These are phyloP conservation scores for Solanum bulbocastanum DNA, from an alignment of 257 asterid genomes.

Conservation along the genomic window DNA sequence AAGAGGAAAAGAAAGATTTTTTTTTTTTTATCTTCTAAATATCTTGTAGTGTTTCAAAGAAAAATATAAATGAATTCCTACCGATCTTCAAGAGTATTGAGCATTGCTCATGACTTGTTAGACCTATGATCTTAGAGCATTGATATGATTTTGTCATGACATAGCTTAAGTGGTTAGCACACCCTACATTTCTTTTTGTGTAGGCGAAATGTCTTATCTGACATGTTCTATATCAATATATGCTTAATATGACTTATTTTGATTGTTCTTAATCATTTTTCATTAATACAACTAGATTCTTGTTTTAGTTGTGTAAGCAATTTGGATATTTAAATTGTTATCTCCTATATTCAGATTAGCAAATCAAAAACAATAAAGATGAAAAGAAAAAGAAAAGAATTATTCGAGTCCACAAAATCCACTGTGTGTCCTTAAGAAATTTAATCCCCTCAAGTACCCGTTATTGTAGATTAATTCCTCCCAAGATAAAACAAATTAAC, in stretches of 20 bases:
- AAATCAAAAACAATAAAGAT: too few relatives aligned
- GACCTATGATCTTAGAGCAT: background rate
- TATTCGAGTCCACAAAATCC: too few relatives aligned
- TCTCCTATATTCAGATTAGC: too few relatives aligned
- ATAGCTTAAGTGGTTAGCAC: background rate
- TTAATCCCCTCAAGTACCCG: too few relatives aligned
- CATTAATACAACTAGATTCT: background rate
- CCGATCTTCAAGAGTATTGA: background rate
- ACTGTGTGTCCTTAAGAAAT: too few relatives aligned
- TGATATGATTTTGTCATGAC: background rate
- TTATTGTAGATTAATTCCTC: too few relatives aligned
- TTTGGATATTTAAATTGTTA: too few relatives aligned
- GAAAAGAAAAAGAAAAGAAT: too few relatives aligned
- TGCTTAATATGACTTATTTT: background rate
- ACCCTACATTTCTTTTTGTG: background rate
- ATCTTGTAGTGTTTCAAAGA: background rate
- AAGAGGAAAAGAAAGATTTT: too few relatives aligned
- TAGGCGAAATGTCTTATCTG: background rate
- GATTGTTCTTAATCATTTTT: background rate
- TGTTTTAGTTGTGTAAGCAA: background rate
- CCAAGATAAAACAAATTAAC: too few relatives aligned
- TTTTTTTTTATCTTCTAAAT: too few relatives aligned
- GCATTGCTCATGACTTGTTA: background rate
- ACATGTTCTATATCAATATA: background rate
- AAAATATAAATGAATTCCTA: too few relatives aligned